These are phyloP conservation scores for Penicillium digitatum DNA, from an alignment of 2,329 filamentous ascomycete genomes.

Conservation along the genomic window DNA sequence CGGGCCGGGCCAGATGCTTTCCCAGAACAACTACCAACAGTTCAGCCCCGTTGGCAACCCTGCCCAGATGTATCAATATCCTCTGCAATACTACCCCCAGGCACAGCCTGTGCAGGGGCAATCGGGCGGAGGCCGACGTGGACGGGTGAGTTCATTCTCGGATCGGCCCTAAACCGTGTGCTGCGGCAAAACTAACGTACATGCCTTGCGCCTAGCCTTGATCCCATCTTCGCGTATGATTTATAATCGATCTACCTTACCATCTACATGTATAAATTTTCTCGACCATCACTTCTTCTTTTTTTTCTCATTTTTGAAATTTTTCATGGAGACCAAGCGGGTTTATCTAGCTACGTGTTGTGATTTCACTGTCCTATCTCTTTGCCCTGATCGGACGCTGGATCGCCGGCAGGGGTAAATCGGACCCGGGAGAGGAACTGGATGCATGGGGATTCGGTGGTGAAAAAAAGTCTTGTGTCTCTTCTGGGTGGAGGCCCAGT, in stretches of 20 bases:
- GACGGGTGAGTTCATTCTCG: slow-evolving; percentile 46
- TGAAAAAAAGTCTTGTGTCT: slow-evolving; percentile 25
- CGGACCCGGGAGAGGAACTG: slow-evolving; percentile 19
- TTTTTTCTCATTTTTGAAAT: slow-evolving; percentile 23
- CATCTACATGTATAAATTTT: slow-evolving; percentile 36
- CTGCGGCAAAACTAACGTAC: not conserved
- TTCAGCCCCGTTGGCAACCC: slow-evolving; percentile 45
- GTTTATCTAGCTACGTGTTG: slow-evolving; percentile 33
- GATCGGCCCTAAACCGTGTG: slow-evolving; percentile 7
- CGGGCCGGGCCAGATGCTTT: slow-evolving; percentile 43
- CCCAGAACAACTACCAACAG: slow-evolving; percentile 46
- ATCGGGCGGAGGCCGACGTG: slow-evolving; percentile 49
- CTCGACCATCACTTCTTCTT: slow-evolving; percentile 20
- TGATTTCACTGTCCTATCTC: slow-evolving; percentile 26
- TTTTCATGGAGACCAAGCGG: slow-evolving; percentile 28
- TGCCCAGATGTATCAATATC: slow-evolving; percentile 51
- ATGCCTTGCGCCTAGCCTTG: slow-evolving; percentile 28
- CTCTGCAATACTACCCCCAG: slow-evolving; percentile 49
- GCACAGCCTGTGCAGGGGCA: slow-evolving; percentile 44
- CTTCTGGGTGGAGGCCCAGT: slow-evolving; percentile 5
- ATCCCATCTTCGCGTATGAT: slow-evolving; percentile 17
- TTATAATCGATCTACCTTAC: slow-evolving; percentile 30
- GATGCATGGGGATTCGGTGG: slow-evolving; percentile 7
- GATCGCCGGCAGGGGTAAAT: slow-evolving; percentile 36
- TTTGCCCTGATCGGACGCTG: slow-evolving; percentile 38